A percentile compares a stretch with the other conserved stretches of the same genome.
Conservation (phyloP, 192 early-diverging fungal species). For the Cladochytrium replicatum region DNA sequence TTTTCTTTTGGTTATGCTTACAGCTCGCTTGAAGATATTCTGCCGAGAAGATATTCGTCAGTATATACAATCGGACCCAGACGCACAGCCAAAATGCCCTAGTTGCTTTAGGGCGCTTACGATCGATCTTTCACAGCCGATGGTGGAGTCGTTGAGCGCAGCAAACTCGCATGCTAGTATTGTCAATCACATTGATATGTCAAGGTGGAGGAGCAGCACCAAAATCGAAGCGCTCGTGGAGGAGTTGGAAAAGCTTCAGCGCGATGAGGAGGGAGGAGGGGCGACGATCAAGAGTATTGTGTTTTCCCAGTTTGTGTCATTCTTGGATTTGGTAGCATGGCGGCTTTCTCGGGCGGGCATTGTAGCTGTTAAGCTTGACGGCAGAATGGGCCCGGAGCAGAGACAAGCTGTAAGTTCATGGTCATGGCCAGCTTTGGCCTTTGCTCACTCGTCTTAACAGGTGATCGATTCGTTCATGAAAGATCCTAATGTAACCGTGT, state of each 20-base stretch:
- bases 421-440: no score
- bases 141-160: constrained; percentile 27
- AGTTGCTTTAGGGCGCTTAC: constrained; percentile 62
- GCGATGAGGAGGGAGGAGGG: no score
- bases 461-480: constrained; percentile 56
- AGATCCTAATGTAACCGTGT: constrained; percentile 73
- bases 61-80: constrained; percentile 27
- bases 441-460: no score
- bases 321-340: constrained; percentile 85
- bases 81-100: constrained; percentile 59
- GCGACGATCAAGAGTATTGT: constrained; percentile 68
- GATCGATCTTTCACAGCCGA: constrained; percentile 57
- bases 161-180: constrained; percentile 57
- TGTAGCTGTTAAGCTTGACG: constrained; percentile 74
- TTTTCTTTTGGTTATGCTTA: not conserved
- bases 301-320: constrained; percentile 81
- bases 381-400: constrained; percentile 73
- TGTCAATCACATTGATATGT: constrained; percentile 85
- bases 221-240: constrained; percentile 95
- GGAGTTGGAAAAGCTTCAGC: constrained; percentile 66
- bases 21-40: no score
- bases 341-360: constrained; percentile 80
- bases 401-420: constrained; percentile 50
- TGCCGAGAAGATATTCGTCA: constrained; percentile 72
- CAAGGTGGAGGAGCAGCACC: constrained; percentile 76